Percentiles rank a stretch among this genome's conserved stretches.
phyloP scores from a whole-genome alignment of 306 rosid species.

The Prinsepia uniflora region DNA sequence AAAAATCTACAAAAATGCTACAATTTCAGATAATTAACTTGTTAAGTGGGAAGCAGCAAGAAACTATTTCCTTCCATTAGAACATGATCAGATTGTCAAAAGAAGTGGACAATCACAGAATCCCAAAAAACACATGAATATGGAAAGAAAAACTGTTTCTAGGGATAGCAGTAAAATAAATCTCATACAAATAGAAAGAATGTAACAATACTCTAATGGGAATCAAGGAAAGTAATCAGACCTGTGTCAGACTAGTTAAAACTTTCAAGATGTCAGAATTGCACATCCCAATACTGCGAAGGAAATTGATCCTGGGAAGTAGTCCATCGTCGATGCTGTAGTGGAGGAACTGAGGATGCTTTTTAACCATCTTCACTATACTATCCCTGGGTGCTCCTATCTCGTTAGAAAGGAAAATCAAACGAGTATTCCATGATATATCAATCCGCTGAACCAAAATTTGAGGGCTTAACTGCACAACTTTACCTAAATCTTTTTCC shows the following conservation, averaged over 20 bases:
- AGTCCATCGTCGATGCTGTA: conserved; percentile 92
- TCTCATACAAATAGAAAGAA: conserved; percentile 1
- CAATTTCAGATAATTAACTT: not conserved
- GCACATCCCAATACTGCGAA: conserved; percentile 90
- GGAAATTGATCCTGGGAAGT: conserved; percentile 87
- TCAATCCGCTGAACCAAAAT: conserved; percentile 88
- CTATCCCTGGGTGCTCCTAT: conserved; percentile 87
- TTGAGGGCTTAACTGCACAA: conserved; percentile 93
- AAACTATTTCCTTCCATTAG: not conserved
- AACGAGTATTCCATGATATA: conserved; percentile 75
- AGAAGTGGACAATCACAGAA: not conserved
- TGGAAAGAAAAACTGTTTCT: not conserved
- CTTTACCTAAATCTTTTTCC: conserved; percentile 87
- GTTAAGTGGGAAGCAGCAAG: not conserved
- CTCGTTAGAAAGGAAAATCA: conserved; percentile 74
- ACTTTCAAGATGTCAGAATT: conserved; percentile 86
- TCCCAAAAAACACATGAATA: not conserved
- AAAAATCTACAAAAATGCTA: conserved; percentile 1
- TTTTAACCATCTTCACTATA: conserved; percentile 89
- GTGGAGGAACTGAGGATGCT: conserved; percentile 96
- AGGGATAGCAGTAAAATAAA: not conserved
- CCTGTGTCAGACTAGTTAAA: conserved; percentile 90
- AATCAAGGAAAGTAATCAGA: conserved; percentile 27
- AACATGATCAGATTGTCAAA: not conserved
- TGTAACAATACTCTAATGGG: not conserved